These are phyloP conservation scores for Eucalyptus sp. DNA, from an alignment of 345 rosid genomes.

Conservation along the genomic window DNA sequence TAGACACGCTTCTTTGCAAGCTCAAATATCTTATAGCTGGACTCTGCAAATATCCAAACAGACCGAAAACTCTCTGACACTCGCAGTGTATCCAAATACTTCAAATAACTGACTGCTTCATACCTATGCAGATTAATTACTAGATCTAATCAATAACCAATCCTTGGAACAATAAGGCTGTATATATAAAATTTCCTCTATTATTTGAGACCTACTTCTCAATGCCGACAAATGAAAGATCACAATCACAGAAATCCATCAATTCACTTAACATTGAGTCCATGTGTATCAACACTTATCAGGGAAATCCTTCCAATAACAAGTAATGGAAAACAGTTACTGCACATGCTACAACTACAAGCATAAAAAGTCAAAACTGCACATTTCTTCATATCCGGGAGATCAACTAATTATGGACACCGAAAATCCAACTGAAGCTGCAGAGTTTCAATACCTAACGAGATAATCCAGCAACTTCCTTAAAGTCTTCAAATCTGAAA, in stretches of 20 bases:
- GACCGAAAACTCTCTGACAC: conserved; percentile 97
- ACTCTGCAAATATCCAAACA: conserved; percentile 98
- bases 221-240: neutral
- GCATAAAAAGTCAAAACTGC: neutral
- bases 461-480: conserved; percentile 94
- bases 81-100: conserved; percentile 92
- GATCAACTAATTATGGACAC: neutral
- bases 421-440: neutral
- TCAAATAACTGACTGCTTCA: conserved; percentile 94
- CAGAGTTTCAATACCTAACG: conserved; percentile 45
- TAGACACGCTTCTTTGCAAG: conserved; percentile 93
- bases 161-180: neutral
- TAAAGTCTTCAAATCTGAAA: conserved; percentile 94
- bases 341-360: neutral
- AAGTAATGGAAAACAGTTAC: neutral
- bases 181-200: neutral
- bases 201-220: neutral
- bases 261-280: neutral
- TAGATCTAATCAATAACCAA: neutral
- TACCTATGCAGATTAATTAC: conserved; percentile 35
- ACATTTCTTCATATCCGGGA: neutral
- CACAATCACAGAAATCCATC: neutral
- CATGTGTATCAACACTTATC: neutral
- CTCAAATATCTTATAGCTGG: conserved; percentile 96
- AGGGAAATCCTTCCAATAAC: neutral